phyloP scores from a whole-genome alignment of 2,329 filamentous ascomycete species.

The Knufia petricola region DNA sequence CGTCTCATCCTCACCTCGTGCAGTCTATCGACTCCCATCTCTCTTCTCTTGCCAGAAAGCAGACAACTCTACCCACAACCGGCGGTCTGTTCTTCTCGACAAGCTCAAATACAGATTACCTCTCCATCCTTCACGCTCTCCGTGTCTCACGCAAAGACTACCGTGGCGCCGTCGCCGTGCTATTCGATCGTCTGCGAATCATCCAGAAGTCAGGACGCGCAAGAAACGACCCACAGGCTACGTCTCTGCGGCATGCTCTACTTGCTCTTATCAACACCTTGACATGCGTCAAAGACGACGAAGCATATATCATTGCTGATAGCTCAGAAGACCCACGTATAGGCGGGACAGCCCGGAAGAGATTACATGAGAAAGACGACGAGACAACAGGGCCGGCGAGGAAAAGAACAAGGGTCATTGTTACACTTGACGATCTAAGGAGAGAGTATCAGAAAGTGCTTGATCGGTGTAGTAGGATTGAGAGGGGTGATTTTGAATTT shows the following conservation, averaged over 20 bases:
- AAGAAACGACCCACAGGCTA: conserved; percentile 40
- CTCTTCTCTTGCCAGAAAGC: conserved; percentile 58
- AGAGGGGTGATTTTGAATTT: conserved; percentile 83
- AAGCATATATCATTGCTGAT: conserved; percentile 63
- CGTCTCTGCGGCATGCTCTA: conserved; percentile 57
- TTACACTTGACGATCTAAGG: conserved; percentile 77
- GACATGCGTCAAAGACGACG: conserved; percentile 70
- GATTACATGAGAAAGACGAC: conserved; percentile 13
- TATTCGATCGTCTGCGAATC: conserved; percentile 23
- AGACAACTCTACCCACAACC: conserved; percentile 30
- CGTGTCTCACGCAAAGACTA: conserved; percentile 76
- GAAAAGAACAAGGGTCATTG: conserved; percentile 52
- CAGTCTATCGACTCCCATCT: conserved; percentile 70
- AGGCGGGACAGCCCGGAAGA: conserved; percentile 11
- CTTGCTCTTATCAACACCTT: conserved; percentile 88
- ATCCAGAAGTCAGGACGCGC: conserved; percentile 26
- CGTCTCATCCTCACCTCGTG: conserved; percentile 53
- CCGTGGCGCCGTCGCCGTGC: conserved; percentile 58
- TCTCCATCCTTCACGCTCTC: conserved; percentile 86
- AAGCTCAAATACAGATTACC: conserved; percentile 56
- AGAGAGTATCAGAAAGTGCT: conserved; percentile 85
- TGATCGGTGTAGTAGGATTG: conserved; percentile 77
- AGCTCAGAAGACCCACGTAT: conserved; percentile 10
- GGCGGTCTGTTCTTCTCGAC: neutral
- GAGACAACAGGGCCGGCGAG: conserved; percentile 18